Conservation (phyloP, 305 asterid species). For the Fraxinus platypoda region DNA sequence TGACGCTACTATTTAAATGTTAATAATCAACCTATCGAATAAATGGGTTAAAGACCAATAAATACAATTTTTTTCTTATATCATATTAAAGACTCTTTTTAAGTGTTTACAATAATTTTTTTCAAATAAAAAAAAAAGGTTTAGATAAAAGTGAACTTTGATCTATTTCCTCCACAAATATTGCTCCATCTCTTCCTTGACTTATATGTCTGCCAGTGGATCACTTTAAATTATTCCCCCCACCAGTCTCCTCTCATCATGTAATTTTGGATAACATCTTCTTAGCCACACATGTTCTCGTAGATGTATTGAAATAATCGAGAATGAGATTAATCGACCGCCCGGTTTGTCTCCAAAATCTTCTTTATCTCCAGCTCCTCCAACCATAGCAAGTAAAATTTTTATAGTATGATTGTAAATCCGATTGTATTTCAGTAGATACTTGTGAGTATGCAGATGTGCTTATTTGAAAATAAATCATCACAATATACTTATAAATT, state of each 20-base stretch:
- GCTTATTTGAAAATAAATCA: not conserved
- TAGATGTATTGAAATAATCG: not conserved
- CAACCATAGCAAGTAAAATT: not conserved
- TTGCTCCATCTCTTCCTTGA: not conserved
- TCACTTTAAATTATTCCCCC: not conserved
- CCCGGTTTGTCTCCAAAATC: not conserved
- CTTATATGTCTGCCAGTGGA: not conserved
- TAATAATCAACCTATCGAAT: not conserved
- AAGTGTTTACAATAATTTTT: not conserved
- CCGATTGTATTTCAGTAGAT: not conserved
- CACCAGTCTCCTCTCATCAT: not conserved
- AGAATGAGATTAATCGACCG: not conserved
- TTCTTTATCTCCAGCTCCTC: not conserved
- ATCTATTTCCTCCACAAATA: not conserved
- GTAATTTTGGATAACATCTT: not conserved
- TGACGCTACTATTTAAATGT: not conserved
- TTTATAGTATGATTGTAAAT: not conserved
- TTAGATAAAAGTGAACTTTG: not conserved
- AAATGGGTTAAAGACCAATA: not conserved
- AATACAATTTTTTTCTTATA: too few species aligned
- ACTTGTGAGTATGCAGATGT: not conserved
- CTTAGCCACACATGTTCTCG: not conserved
- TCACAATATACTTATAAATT: not conserved
- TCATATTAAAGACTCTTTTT: not conserved
- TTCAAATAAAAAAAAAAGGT: not conserved